Evolutionary conservation across 176 grass and related monocot species (phyloP).

Genomic region (Poa pratensis): DNA sequence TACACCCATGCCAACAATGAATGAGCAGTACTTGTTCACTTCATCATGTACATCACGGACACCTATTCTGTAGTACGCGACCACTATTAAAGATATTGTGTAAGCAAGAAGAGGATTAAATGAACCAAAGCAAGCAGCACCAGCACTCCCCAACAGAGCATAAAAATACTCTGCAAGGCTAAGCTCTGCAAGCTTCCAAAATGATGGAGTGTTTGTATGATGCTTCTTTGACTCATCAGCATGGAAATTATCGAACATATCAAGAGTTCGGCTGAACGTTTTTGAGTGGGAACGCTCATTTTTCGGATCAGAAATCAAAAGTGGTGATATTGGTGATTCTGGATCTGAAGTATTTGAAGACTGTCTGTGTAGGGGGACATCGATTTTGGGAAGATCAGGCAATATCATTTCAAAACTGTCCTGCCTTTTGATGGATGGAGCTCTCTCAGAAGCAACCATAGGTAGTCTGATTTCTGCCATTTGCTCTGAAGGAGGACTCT

Average conservation of each 20-base stretch:
- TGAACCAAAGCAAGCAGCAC: constrained; percentile 94
- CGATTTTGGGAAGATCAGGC: constrained; percentile 98
- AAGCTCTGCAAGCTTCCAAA: constrained; percentile 91
- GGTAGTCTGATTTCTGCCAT: constrained; percentile 64
- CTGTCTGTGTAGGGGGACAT: constrained; percentile 67
- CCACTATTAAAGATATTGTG: constrained; percentile 90
- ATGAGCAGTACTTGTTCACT: constrained; percentile 83
- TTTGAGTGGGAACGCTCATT: constrained; percentile 98
- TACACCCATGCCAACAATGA: constrained; percentile 90
- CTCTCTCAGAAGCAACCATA: constrained; percentile 65
- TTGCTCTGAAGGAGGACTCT: constrained; percentile 88
- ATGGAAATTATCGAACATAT: constrained; percentile 69
- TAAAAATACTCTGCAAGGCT: constrained; percentile 96
- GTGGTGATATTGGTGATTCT: constrained; percentile 96
- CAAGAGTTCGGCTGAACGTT: constrained; percentile 89
- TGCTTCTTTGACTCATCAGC: constrained; percentile 47
- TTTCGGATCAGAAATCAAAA: constrained; percentile 93
- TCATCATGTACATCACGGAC: constrained; percentile 67
- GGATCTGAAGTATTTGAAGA: constrained; percentile 85
- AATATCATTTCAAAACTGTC: constrained; percentile 90
- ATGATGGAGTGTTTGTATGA: constrained; percentile 67
- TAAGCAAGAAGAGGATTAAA: constrained; percentile 99
- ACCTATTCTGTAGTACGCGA: constrained; percentile 84
- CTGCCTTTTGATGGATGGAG: constrained; percentile 91
- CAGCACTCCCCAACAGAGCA: constrained; percentile 86